phyloP scores from a whole-genome alignment of 164 flowering plant genomes.

The Berberis vulgaris region DNA sequence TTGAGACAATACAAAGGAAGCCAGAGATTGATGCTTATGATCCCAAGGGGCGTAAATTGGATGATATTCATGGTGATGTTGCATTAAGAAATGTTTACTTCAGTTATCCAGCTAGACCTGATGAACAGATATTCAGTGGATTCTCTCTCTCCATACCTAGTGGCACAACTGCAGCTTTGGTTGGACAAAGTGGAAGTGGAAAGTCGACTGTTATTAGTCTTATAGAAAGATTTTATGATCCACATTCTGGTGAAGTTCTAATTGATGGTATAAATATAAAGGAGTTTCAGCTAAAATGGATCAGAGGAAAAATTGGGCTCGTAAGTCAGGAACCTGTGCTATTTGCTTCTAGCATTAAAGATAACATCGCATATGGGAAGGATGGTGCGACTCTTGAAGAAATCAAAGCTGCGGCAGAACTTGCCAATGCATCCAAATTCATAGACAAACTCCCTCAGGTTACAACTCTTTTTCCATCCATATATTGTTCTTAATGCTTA shows the following conservation, averaged over 20 bases:
- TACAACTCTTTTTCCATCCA: neutral
- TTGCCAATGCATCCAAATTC: conserved; percentile 42
- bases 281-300: conserved; percentile 26
- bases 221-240: conserved; percentile 52
- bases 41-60: conserved; percentile 18
- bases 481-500: too few species aligned
- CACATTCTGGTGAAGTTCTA: conserved; percentile 36
- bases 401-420: conserved; percentile 19
- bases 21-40: conserved; percentile 40
- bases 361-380: conserved; percentile 26
- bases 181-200: conserved; percentile 54
- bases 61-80: conserved; percentile 23
- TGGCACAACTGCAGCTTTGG: conserved; percentile 23
- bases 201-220: conserved; percentile 48
- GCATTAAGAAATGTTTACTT: conserved; percentile 15
- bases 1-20: conserved; percentile 34
- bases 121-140: conserved; percentile 28
- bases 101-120: conserved; percentile 17
- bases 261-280: conserved; percentile 36
- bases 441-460: conserved; percentile 33
- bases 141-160: conserved; percentile 23
- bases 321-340: conserved; percentile 32
- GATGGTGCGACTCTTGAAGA: conserved; percentile 23
- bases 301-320: conserved; percentile 25
- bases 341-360: conserved; percentile 22